Evolutionary conservation across 2,329 filamentous ascomycete species (phyloP).

Genomic region (Penicillium brasilianum): DNA sequence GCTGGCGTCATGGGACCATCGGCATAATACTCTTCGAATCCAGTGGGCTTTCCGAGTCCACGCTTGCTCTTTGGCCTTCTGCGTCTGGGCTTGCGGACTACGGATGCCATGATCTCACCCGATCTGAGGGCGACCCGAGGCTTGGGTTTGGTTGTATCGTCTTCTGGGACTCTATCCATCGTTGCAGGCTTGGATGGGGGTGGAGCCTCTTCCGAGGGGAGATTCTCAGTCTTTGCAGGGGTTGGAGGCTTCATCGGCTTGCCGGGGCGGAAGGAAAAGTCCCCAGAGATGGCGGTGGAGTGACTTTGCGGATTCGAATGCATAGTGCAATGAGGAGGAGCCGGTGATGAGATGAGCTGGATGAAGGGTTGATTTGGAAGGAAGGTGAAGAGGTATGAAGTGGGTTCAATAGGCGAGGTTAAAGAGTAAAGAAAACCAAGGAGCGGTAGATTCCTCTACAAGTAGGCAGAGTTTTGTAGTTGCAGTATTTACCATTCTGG

Average conservation of each 20-base stretch:
- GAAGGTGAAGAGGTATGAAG: background rate
- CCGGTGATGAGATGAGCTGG: background rate
- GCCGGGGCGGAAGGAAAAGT: background rate
- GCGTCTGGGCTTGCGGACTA: conserved; percentile 41
- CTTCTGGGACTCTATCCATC: background rate
- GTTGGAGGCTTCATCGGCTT: background rate
- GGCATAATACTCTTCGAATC: conserved; percentile 80
- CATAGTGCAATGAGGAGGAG: background rate
- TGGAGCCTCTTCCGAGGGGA: background rate
- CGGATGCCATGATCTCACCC: background rate
- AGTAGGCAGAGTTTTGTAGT: background rate
- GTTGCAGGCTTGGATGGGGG: background rate
- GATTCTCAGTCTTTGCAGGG: background rate
- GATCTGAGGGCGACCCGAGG: background rate
- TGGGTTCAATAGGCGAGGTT: too few relatives aligned
- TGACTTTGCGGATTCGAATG: background rate
- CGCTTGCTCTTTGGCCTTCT: conserved; percentile 47
- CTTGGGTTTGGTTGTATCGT: background rate
- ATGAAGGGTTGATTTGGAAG: background rate
- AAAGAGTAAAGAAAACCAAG: background rate
- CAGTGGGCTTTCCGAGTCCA: conserved; percentile 29
- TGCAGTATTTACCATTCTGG: background rate
- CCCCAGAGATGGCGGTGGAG: conserved; percentile 3
- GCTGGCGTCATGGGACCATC: conserved; percentile 77
- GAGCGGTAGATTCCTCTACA: background rate